These are phyloP conservation scores for Ampelocalamus luodianensis DNA, from an alignment of 176 grass and related monocot genomes.

Conservation along the genomic window DNA sequence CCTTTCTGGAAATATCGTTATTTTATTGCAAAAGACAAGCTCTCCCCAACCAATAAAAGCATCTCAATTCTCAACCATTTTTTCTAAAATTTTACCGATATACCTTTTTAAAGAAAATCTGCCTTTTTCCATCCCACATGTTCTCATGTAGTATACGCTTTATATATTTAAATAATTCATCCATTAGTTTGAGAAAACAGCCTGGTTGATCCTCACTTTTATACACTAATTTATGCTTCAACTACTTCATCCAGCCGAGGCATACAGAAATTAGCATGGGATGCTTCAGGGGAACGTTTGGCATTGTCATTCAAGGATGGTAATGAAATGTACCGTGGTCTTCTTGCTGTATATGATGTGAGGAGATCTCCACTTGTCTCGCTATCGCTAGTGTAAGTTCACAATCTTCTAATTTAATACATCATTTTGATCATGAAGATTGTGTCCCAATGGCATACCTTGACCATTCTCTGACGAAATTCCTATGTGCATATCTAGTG, in stretches of 20 bases:
- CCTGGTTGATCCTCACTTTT: neutral
- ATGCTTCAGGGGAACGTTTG: conserved; percentile 86
- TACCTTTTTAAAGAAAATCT: neutral
- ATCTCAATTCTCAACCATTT: neutral
- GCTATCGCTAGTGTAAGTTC: conserved; percentile 81
- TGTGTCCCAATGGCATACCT: neutral
- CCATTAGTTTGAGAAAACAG: neutral
- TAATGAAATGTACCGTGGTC: conserved; percentile 74
- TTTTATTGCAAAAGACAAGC: neutral
- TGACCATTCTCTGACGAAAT: conserved; percentile 22
- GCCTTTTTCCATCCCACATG: neutral
- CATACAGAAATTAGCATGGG: conserved; percentile 92
- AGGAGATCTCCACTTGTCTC: conserved; percentile 78
- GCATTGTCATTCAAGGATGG: conserved; percentile 88
- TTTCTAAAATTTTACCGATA: neutral
- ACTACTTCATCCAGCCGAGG: conserved; percentile 56
- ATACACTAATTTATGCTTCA: conserved; percentile 45
- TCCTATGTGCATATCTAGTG: conserved; percentile 55
- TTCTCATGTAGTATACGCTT: conserved; percentile 4
- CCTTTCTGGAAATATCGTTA: conserved; percentile 2
- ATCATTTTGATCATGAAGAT: conserved; percentile 13
- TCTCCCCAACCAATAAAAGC: neutral
- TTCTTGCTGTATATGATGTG: conserved; percentile 92
- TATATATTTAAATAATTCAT: neutral
- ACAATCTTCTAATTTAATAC: conserved; percentile 1